Evolutionary conservation across 2,329 filamentous ascomycete species (phyloP).

Genomic region (Sporothrix mexicana): DNA sequence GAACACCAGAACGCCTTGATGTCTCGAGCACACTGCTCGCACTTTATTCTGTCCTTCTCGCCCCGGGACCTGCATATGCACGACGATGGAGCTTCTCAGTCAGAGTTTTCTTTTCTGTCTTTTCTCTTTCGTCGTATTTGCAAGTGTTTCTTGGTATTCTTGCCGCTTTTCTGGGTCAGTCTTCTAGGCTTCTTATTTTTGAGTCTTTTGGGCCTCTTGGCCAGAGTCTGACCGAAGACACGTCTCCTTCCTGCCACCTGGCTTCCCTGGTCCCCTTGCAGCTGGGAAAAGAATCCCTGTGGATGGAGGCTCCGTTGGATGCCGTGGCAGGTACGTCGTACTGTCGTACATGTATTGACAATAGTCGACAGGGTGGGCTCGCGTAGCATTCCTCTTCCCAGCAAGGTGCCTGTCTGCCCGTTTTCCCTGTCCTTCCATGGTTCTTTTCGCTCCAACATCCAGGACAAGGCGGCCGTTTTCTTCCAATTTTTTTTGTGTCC

Average conservation of each 20-base stretch:
- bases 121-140: slow-evolving; percentile 8
- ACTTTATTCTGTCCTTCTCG: not conserved
- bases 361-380: not conserved
- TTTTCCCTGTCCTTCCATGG: not conserved
- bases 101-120: not conserved
- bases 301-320: not conserved
- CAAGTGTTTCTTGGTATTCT: not conserved
- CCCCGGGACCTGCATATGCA: slow-evolving; percentile 29
- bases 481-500: slow-evolving; percentile 11
- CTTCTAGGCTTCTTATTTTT: not conserved
- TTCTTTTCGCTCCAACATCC: not conserved
- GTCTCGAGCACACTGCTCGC: not conserved
- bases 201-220: not conserved
- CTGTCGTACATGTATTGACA: too few relatives aligned
- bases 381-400: slow-evolving; percentile 4
- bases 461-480: not conserved
- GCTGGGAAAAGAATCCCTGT: slow-evolving; percentile 8
- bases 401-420: not conserved
- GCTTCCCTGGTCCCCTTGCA: not conserved
- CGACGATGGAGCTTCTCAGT: slow-evolving; percentile 22
- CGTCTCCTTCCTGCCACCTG: slow-evolving; percentile 1
- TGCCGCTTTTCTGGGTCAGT: not conserved
- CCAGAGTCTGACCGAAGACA: not conserved
- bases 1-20: not conserved
- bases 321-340: too few relatives aligned